Evolutionary conservation across 169 alveolate species (phyloP).

Genomic region (Plasmodium gallinaceum): DNA sequence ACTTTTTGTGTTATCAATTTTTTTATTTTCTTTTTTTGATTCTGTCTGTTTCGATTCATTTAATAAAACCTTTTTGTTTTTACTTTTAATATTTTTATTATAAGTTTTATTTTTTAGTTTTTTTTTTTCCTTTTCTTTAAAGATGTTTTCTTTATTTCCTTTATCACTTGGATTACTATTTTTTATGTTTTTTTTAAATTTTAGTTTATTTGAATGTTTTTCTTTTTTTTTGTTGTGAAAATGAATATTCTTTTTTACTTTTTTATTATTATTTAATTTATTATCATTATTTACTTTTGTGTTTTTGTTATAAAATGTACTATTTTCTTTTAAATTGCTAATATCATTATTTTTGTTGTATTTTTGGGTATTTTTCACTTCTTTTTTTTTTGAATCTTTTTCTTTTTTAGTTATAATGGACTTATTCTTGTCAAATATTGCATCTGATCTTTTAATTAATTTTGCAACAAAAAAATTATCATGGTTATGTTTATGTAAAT

Average conservation of each 20-base stretch:
- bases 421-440: slow-evolving; percentile 78
- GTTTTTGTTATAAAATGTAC: background rate
- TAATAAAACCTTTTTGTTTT: background rate
- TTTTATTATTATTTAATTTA: background rate
- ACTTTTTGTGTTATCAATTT: too few species aligned
- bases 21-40: too few species aligned
- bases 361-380: background rate
- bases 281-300: background rate
- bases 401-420: background rate
- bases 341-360: background rate
- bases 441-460: slow-evolving; percentile 93
- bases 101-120: background rate
- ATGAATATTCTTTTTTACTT: background rate
- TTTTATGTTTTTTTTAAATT: background rate
- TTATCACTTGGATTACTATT: background rate
- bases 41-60: too few species aligned
- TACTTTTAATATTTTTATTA: background rate
- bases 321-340: background rate
- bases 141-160: background rate
- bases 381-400: background rate
- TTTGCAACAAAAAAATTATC: slow-evolving; percentile 98
- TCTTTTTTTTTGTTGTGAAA: background rate
- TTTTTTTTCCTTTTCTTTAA: background rate
- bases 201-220: background rate
- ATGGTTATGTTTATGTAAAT: slow-evolving; percentile 96